Conservation (phyloP, 2,329 filamentous ascomycete species). For the Penicillium sp. region DNA sequence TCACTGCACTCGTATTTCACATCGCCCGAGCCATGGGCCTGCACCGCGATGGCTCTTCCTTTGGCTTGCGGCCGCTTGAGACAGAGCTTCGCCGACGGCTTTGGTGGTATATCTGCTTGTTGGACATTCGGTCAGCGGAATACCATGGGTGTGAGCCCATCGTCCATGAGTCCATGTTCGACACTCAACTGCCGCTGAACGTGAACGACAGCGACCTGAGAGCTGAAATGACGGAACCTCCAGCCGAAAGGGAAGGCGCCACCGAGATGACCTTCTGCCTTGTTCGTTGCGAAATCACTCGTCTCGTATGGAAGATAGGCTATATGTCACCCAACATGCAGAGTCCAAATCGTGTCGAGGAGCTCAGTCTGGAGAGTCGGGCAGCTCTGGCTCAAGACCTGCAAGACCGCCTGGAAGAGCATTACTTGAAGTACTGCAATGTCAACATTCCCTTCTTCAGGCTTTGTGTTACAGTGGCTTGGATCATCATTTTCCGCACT, state of each 20-base stretch:
- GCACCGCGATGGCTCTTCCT: constrained; percentile 44
- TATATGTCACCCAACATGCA: constrained; percentile 23
- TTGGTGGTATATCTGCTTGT: constrained; percentile 48
- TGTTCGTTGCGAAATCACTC: constrained; percentile 51
- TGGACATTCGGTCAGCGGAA: constrained; percentile 48
- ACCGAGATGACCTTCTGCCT: constrained; percentile 52
- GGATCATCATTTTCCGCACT: constrained; percentile 16
- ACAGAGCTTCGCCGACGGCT: constrained; percentile 49
- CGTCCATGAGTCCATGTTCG: constrained; percentile 39
- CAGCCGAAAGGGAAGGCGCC: constrained; percentile 45
- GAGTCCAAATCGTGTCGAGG: no score
- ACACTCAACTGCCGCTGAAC: constrained; percentile 49
- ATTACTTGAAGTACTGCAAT: constrained; percentile 20
- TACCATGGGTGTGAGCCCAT: constrained; percentile 46
- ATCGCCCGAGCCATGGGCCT: constrained; percentile 32
- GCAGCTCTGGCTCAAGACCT: constrained; percentile 12
- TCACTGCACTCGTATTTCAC: constrained; percentile 30
- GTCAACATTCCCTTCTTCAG: constrained; percentile 7
- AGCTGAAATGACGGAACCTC: constrained; percentile 45
- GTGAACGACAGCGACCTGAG: constrained; percentile 50
- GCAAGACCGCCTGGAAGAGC: constrained; percentile 12
- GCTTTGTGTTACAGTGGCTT: constrained; percentile 11
- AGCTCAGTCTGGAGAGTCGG: not conserved
- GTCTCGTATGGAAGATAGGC: constrained; percentile 34
- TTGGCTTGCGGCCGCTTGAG: constrained; percentile 45